Conservation (phyloP, 768 basidiomycete species). For the Naganishia randhawae region DNA sequence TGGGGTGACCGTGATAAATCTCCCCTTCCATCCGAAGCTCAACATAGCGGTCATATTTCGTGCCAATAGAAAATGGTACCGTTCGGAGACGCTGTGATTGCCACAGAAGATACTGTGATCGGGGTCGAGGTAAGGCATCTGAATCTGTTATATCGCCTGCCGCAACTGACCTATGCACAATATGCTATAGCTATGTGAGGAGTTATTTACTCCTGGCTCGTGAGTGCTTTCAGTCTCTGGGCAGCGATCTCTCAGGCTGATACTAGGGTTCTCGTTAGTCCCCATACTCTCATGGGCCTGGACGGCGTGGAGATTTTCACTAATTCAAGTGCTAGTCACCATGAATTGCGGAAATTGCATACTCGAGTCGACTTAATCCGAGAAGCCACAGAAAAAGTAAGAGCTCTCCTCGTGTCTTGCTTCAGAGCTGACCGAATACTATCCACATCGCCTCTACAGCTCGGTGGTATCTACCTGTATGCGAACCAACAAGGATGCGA, state of each 20-base stretch:
- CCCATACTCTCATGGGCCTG: conserved; percentile 94
- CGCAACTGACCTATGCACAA: not conserved
- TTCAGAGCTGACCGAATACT: not conserved
- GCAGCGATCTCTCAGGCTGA: not conserved
- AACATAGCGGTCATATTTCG: not conserved
- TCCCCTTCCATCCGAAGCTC: conserved; percentile 76
- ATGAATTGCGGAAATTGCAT: conserved; percentile 93
- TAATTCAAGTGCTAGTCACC: conserved; percentile 96
- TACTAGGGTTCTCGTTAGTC: conserved; percentile 56
- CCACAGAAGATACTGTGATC: conserved; percentile 90
- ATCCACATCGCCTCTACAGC: conserved; percentile 54
- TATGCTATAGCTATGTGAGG: conserved; percentile 68
- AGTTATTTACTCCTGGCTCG: conserved; percentile 95
- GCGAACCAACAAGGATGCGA: conserved; percentile 99
- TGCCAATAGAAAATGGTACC: conserved; percentile 70
- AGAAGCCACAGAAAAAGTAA: conserved; percentile 89
- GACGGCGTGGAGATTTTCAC: conserved; percentile 99
- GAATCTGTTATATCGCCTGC: not conserved
- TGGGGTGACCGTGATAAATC: conserved; percentile 87
- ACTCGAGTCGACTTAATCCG: conserved; percentile 89
- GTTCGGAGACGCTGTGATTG: conserved; percentile 91
- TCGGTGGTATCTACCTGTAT: conserved; percentile 94
- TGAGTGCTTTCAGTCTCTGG: conserved; percentile 47
- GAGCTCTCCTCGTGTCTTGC: not conserved
- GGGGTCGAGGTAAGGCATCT: conserved; percentile 63